These are phyloP conservation scores for Theobroma grandiflorum DNA, from an alignment of 441 rosid species.

Conservation along the genomic window DNA sequence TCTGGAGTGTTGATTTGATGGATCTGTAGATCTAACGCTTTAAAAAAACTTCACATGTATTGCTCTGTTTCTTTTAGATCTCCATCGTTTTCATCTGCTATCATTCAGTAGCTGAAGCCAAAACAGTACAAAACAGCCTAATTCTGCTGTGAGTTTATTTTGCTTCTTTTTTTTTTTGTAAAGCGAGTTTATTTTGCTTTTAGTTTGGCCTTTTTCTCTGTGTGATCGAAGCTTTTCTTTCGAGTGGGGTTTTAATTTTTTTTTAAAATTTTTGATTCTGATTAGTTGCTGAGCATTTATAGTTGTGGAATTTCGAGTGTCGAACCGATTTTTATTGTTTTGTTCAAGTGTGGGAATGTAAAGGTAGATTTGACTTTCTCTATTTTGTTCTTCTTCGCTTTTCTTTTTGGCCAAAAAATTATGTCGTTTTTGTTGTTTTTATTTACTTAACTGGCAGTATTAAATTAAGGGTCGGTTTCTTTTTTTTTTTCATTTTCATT, in stretches of 20 bases:
- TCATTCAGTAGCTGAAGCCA: slow-evolving; percentile 42
- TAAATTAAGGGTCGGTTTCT: not conserved
- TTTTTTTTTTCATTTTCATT: not conserved
- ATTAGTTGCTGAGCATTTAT: not conserved
- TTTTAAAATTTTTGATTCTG: not conserved
- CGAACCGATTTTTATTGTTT: slow-evolving; percentile 6
- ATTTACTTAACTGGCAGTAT: not conserved
- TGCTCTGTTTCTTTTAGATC: slow-evolving; percentile 58
- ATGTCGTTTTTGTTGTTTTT: slow-evolving; percentile 28
- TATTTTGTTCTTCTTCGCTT: not conserved
- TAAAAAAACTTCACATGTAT: slow-evolving; percentile 42
- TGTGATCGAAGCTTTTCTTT: slow-evolving; percentile 3
- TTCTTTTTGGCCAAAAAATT: not conserved
- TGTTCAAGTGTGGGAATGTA: slow-evolving; percentile 32
- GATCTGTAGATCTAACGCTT: slow-evolving; percentile 60
- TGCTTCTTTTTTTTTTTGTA: not conserved
- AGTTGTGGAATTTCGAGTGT: not conserved
- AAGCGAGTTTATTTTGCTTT: slow-evolving; percentile 37
- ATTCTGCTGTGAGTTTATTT: slow-evolving; percentile 44
- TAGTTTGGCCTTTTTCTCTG: not conserved
- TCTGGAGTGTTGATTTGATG: slow-evolving; percentile 40
- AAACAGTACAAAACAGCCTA: slow-evolving; percentile 27
- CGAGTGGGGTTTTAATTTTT: not conserved
- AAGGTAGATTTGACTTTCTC: slow-evolving; percentile 41
- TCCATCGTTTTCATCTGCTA: slow-evolving; percentile 45